Evolutionary conservation across 2,329 filamentous ascomycete species (phyloP), one percentile per base, ranked within the genome.

Genomic region (Aspergillus sclerotialis): DNA sequence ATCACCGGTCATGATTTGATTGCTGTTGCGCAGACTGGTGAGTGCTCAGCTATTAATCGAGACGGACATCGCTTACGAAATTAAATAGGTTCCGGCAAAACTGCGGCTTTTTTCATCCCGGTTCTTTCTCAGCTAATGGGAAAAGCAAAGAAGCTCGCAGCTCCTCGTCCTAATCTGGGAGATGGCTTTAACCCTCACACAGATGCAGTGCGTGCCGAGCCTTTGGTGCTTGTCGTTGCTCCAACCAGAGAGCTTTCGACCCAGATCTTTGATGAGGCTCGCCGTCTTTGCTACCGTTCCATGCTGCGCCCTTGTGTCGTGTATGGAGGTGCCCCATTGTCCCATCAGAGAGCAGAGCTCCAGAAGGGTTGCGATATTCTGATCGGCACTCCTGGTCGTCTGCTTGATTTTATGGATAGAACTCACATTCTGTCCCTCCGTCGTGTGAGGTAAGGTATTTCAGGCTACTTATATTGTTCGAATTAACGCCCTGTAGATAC

Each of bases 211-310:
- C 76, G 77, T 28, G 90, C 88, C 6, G 89, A 96, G 68, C 92
- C 92, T 4, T 65, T 98, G 5, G 84, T 96, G 0, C 69, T 96
- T 17, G 73, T 98, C 35, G 74, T 98, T 14, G 82, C 78, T 8
- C 92, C 92, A 1, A 92, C 84, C 35, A 84, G 92, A 23, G 92
- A 98, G 69, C 67, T 98, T 4, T 87, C 88, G 0, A 83, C 88
- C 2, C 92, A 98, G 56, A 94, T 96, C 47, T 96, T 94, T 63
- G 87, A 94, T 43, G 90, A 96, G 58, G 81, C 86, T 16, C 83
- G 92, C 42, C 87, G 90, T 49, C 78, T 96, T 31, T 95, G 88
- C 58, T 98, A 98, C 52, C 81, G 92, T 1, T 88, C 85, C 3
- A 94, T 94, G 86, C 73, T 98, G 38, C 87, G 92, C 26, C 90